phyloP scores from a whole-genome alignment of 2,329 filamentous ascomycete genomes.

The Trichoderma sp. region DNA sequence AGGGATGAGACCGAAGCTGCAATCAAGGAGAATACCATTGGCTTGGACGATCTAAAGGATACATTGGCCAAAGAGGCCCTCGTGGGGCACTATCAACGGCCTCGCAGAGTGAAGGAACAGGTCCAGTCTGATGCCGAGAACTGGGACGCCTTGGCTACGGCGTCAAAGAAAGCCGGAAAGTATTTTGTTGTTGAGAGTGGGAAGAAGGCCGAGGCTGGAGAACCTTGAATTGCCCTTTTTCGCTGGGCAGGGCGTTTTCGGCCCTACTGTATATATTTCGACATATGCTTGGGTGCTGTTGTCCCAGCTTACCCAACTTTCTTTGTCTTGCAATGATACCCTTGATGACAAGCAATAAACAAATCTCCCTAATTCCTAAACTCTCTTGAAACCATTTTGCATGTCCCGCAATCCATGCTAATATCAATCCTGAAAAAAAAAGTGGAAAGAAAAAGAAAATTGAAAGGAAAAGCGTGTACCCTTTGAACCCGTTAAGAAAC shows the following conservation, averaged over 20 bases:
- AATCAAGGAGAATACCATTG: constrained; percentile 63
- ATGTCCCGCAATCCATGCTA: constrained; percentile 6
- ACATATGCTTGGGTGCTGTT: background rate
- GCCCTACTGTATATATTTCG: background rate
- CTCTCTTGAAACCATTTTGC: background rate
- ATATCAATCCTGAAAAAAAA: background rate
- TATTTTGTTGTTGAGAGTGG: constrained; percentile 78
- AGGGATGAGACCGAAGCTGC: constrained; percentile 76
- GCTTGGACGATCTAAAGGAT: constrained; percentile 58
- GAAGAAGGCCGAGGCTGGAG: constrained; percentile 41
- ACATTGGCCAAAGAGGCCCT: constrained; percentile 64
- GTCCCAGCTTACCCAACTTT: background rate
- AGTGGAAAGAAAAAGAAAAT: background rate
- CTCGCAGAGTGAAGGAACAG: constrained; percentile 44
- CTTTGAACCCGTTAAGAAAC: background rate
- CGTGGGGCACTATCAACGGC: constrained; percentile 58
- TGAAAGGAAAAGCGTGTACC: background rate
- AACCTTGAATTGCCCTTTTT: constrained; percentile 6
- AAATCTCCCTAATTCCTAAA: background rate
- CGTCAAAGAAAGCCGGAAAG: constrained; percentile 67
- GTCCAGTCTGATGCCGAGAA: constrained; percentile 57
- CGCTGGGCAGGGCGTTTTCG: background rate
- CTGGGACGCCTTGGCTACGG: constrained; percentile 72
- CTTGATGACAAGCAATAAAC: constrained; percentile 15
- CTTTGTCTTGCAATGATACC: constrained; percentile 18